Evolutionary conservation across 768 basidiomycete species (phyloP).

Genomic region (Trametes maxima): DNA sequence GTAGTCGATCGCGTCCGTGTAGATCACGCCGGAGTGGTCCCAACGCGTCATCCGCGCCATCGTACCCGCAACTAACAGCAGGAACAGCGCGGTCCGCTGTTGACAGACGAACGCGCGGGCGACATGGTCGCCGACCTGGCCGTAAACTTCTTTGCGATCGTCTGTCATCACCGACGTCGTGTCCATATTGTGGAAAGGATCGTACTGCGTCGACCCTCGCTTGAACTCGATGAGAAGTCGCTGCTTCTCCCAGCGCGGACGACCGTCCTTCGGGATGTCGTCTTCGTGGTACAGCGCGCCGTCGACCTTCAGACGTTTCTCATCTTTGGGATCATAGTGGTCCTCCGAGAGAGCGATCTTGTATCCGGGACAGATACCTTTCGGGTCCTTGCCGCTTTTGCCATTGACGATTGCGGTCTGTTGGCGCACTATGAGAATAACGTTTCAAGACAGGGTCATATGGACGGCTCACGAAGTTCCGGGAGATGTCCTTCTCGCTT

Average conservation of each 20-base stretch:
- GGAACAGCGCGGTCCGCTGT: conserved; percentile 3
- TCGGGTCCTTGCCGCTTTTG: background rate
- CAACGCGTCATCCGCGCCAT: conserved; percentile 5
- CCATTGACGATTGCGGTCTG: background rate
- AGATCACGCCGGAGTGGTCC: conserved; percentile 12
- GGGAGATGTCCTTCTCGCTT: too few species aligned
- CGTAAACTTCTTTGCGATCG: background rate
- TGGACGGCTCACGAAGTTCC: too few species aligned
- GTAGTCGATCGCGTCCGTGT: conserved; percentile 8
- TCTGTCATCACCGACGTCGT: background rate
- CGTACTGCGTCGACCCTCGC: too few species aligned
- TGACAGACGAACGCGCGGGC: background rate
- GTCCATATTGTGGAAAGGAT: background rate
- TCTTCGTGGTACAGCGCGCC: background rate
- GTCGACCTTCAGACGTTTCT: background rate
- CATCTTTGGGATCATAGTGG: background rate
- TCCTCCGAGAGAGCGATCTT: background rate
- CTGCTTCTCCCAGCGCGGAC: background rate
- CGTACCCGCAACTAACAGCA: conserved; percentile 1
- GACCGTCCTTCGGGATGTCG: background rate
- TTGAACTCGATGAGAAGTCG: conserved; percentile 1
- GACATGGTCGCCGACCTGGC: background rate
- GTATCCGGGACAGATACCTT: background rate
- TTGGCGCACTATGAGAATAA: too few species aligned
- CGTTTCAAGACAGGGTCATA: too few species aligned